Conservation (phyloP, 139 green algal genomes). For the Pseudopediastrum boryanum region DNA sequence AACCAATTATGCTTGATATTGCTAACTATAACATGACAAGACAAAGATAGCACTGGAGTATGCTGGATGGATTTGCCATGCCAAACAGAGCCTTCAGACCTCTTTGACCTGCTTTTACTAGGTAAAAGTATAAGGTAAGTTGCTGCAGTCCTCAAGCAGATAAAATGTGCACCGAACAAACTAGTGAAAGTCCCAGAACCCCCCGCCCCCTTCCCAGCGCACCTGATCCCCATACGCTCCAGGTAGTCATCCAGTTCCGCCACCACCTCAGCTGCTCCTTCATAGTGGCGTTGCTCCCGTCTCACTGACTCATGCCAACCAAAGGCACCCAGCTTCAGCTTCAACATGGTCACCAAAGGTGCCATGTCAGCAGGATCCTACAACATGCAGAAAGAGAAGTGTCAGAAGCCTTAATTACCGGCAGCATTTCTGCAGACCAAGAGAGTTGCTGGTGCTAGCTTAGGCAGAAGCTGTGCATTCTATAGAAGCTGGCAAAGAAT, state of each 20-base stretch:
- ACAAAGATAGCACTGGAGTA: too few relatives aligned
- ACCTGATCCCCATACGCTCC: constrained; percentile 78
- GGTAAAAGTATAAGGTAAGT: too few relatives aligned
- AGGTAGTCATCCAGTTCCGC: constrained; percentile 79
- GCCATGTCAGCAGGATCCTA: constrained; percentile 34
- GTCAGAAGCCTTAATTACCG: neutral
- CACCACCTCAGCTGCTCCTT: neutral
- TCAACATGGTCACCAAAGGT: constrained; percentile 51
- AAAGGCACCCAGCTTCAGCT: constrained; percentile 53
- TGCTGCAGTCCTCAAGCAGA: too few relatives aligned
- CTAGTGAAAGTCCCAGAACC: neutral
- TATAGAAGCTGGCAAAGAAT: too few relatives aligned
- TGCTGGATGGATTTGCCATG: too few relatives aligned
- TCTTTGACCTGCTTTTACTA: too few relatives aligned
- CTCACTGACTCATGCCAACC: constrained; percentile 58
- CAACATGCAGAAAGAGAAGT: neutral
- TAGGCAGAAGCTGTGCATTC: too few relatives aligned
- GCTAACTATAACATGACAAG: too few relatives aligned
- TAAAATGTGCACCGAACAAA: neutral
- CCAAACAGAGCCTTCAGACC: too few relatives aligned
- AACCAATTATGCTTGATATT: too few relatives aligned
- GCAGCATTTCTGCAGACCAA: neutral
- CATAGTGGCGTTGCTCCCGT: constrained; percentile 17
- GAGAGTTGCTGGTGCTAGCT: too few relatives aligned
- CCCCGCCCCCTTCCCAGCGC: neutral